Percentiles rank a stretch among this genome's conserved stretches.
Conservation (phyloP, 768 basidiomycete species). For the Phylloporus sp. region DNA sequence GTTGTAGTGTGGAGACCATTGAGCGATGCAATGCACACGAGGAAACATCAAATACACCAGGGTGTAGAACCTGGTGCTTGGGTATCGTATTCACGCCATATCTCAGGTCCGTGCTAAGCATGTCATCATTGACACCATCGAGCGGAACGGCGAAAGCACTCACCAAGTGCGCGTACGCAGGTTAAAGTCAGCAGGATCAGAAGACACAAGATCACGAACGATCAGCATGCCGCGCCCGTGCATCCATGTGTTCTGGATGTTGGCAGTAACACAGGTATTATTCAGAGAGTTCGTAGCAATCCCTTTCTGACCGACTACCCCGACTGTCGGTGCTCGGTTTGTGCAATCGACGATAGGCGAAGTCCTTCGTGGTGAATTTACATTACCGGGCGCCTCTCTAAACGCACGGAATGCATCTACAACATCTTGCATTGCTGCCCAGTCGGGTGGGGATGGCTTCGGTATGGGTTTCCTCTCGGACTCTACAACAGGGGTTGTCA, state of each 20-base stretch:
- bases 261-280: constrained; percentile 4
- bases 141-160: not conserved
- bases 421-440: constrained; percentile 18
- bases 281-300: constrained; percentile 15
- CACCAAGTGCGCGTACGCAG: constrained; percentile 14
- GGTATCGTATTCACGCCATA: not conserved
- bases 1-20: not conserved
- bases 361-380: constrained; percentile 4
- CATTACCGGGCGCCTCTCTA: constrained; percentile 1
- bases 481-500: not conserved
- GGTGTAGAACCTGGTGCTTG: constrained; percentile 2
- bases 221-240: constrained; percentile 6
- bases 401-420: constrained; percentile 15
- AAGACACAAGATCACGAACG: constrained; percentile 13
- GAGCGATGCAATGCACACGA: not conserved
- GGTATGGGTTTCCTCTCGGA: not conserved
- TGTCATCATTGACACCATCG: not conserved
- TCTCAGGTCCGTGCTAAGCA: constrained; percentile 5
- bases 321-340: constrained; percentile 1
- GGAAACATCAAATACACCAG: constrained; percentile 1
- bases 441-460: constrained; percentile 6
- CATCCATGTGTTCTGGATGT: constrained; percentile 6
- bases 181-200: constrained; percentile 15
- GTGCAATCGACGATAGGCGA: constrained; percentile 3
- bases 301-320: constrained; percentile 15